Evolutionary conservation across 2,329 filamentous ascomycete species (phyloP), one percentile per base, ranked within the genome.

Genomic region (Fusarium multiceps): DNA sequence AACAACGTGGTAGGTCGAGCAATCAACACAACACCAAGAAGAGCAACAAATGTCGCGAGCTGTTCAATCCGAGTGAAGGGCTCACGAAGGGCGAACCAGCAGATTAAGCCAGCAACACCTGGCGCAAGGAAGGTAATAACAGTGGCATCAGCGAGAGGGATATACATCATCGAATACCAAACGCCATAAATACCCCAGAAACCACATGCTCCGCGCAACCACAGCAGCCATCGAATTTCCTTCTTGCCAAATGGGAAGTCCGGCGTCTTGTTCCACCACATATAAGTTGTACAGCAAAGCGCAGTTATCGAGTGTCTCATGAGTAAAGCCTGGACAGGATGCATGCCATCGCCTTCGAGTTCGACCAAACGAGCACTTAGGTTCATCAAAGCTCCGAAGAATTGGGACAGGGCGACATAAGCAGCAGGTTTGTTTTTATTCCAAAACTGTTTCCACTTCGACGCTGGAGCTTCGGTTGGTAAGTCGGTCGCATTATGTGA

Each of bases 91-190:
- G 94, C 80, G 58, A 94, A 83, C 37, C 92, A 93, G 77, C 93
- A 97, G 20, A 92, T 86, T 81, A 94, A 93, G 60, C 92, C 93
- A 21, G 93, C 88, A 8, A 97, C 84, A 16, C 90, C 91, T 0
- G 94, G 94, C 0, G 92, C 88, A 8, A 97, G 85, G 77, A 97
- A 98, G 11, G 93, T 96, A 55, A 98, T 91, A 34, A 97, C 94
- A 0, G 93, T 96, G 4, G 94, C 93, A 77, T 97, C 94, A 18
- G 93, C 92, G 4, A 97, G 85, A 1, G 93, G 92, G 5, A 97
- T 87, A 74, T 97, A 97, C 76, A 92, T 87, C 60, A 86, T 86
- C 13, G 82, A 85, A 68, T 81, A 85, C 84, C 83, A 97, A 81
- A 96, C 87, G 37, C 92, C 92, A 77, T 90, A 94, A 6, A 97